phyloP scores from a whole-genome alignment of 768 basidiomycete genomes.

The Agaricus blazei region DNA sequence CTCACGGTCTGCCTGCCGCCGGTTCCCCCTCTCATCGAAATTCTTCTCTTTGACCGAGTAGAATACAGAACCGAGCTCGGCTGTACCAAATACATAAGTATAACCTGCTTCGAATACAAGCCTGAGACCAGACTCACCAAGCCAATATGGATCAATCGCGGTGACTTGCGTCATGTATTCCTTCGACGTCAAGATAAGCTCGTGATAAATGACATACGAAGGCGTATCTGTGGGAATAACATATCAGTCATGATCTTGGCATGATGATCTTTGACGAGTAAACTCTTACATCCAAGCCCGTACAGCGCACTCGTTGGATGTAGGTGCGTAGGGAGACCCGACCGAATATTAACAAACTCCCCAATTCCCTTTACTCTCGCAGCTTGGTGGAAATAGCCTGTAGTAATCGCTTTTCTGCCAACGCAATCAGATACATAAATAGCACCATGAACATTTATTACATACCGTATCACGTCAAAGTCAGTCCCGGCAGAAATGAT shows the following conservation, averaged over 20 bases:
- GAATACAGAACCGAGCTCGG: slow-evolving; percentile 93
- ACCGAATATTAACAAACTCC: slow-evolving; percentile 96
- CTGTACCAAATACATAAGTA: slow-evolving; percentile 30
- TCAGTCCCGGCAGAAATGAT: slow-evolving; percentile 89
- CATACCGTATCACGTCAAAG: slow-evolving; percentile 78
- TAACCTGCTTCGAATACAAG: neutral
- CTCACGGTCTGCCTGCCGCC: slow-evolving; percentile 78
- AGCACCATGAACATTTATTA: neutral
- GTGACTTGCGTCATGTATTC: slow-evolving; percentile 99
- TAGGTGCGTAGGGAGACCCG: slow-evolving; percentile 90
- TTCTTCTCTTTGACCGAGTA: slow-evolving; percentile 98
- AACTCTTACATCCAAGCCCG: slow-evolving; percentile 82
- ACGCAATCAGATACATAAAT: neutral
- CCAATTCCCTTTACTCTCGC: slow-evolving; percentile 98
- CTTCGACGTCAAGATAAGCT: slow-evolving; percentile 91
- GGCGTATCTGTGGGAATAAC: slow-evolving; percentile 65
- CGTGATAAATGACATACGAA: slow-evolving; percentile 95
- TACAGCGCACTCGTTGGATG: slow-evolving; percentile 97
- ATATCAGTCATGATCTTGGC: slow-evolving; percentile 9
- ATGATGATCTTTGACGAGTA: neutral
- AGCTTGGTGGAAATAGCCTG: slow-evolving; percentile 99
- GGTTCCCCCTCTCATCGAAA: slow-evolving; percentile 83
- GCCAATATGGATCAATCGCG: slow-evolving; percentile 95
- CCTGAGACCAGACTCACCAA: slow-evolving; percentile 49
- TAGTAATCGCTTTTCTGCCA: slow-evolving; percentile 88